phyloP scores from a whole-genome alignment of 129 eudicot species.

The Heracleum sosnowskyi region DNA sequence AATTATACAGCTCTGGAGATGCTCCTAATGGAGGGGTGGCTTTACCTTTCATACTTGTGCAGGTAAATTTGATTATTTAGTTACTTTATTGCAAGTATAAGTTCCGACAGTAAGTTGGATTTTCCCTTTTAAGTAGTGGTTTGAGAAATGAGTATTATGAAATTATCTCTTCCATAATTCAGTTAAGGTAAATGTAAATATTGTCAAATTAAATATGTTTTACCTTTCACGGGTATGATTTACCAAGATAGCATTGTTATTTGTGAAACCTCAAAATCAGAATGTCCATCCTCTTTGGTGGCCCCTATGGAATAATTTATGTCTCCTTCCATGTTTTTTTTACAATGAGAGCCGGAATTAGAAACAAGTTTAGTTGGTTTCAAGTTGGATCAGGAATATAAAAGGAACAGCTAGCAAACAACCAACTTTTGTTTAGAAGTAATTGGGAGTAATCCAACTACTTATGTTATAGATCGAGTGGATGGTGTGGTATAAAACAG shows the following conservation, averaged over 20 bases:
- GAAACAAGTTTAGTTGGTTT: not conserved
- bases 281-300: not conserved
- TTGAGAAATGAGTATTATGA: not conserved
- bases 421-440: not conserved
- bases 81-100: not conserved
- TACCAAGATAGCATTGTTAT: not conserved
- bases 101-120: not conserved
- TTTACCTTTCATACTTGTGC: constrained; percentile 84
- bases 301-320: not conserved
- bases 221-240: not conserved
- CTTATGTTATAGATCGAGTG: not conserved
- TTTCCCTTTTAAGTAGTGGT: not conserved
- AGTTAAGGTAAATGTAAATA: not conserved
- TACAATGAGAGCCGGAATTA: not conserved
- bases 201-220: not conserved
- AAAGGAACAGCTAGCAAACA: not conserved
- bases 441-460: not conserved
- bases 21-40: constrained; percentile 78
- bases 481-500: not conserved
- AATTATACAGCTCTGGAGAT: constrained; percentile 55
- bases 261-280: not conserved
- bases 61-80: constrained; percentile 34
- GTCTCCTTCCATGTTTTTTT: not conserved
- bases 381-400: not conserved
- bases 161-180: not conserved